phyloP scores from a whole-genome alignment of 176 grass and related monocot species.

The Aechmea fasciata region DNA sequence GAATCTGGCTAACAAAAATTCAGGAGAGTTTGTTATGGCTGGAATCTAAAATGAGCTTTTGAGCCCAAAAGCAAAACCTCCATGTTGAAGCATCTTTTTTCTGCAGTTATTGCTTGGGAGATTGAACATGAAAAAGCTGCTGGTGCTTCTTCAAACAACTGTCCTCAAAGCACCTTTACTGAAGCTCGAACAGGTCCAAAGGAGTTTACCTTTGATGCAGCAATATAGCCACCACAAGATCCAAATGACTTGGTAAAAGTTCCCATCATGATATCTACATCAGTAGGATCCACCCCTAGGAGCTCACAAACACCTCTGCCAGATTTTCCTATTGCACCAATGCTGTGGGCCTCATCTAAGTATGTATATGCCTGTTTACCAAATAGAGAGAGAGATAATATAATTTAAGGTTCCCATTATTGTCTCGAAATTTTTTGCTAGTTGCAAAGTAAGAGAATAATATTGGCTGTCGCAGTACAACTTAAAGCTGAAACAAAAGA shows the following conservation, averaged over 20 bases:
- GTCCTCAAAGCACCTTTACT: no score
- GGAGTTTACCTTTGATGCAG: conserved; percentile 53
- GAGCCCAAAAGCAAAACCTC: no score
- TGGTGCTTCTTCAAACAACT: no score
- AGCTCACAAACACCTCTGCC: conserved; percentile 78
- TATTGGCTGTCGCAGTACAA: no score
- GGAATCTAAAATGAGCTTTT: no score
- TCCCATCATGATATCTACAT: conserved; percentile 93
- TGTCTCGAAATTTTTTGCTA: background rate
- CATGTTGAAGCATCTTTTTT: no score
- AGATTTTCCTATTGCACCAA: conserved; percentile 74
- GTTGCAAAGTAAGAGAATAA: no score
- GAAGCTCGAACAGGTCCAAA: background rate
- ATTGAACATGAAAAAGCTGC: no score
- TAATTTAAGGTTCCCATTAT: conserved; percentile 5
- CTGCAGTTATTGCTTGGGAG: background rate
- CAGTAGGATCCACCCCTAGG: conserved; percentile 61
- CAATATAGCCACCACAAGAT: conserved; percentile 85
- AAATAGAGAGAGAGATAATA: conserved; percentile 1
- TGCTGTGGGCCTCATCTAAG: conserved; percentile 80
- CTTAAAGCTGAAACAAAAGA: background rate
- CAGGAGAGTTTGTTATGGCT: no score
- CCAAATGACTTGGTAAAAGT: conserved; percentile 83
- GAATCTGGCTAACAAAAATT: no score
- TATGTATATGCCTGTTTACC: conserved; percentile 62